Conservation (phyloP, 2,329 filamentous ascomycete species). For the Harringtonia lauricola region DNA sequence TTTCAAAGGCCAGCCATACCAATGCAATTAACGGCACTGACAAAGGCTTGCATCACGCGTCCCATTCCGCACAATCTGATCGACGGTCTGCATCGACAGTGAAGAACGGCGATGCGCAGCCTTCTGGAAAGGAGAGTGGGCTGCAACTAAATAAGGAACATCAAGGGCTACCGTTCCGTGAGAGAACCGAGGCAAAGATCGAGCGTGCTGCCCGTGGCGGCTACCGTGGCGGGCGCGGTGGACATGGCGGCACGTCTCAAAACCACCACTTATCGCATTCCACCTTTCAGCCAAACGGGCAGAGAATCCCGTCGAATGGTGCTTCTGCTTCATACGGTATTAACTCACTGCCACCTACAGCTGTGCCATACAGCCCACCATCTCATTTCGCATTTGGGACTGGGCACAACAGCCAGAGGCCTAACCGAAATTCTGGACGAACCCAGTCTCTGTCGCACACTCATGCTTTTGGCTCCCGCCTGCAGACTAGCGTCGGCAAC, state of each 20-base stretch:
- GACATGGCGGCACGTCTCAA: slow-evolving; percentile 25
- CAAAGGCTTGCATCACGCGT: background rate
- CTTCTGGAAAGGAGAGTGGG: background rate
- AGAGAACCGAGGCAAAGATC: slow-evolving; percentile 25
- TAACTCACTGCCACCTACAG: slow-evolving; percentile 14
- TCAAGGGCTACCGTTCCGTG: slow-evolving; percentile 18
- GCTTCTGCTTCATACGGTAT: slow-evolving; percentile 17
- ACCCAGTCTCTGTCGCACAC: slow-evolving; percentile 6
- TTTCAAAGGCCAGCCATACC: background rate
- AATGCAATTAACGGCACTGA: slow-evolving; percentile 1
- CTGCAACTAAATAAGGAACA: slow-evolving; percentile 11
- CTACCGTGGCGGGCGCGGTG: slow-evolving; percentile 33
- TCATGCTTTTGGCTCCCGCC: background rate
- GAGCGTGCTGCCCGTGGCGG: slow-evolving; percentile 28
- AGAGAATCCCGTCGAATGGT: slow-evolving; percentile 16
- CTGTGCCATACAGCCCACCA: slow-evolving; percentile 32
- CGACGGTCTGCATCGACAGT: slow-evolving; percentile 2
- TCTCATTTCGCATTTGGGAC: slow-evolving; percentile 25
- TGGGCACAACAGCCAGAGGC: slow-evolving; percentile 2
- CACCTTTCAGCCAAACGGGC: slow-evolving; percentile 24
- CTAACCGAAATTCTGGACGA: slow-evolving; percentile 2
- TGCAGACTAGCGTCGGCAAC: slow-evolving; percentile 10
- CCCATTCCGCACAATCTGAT: slow-evolving; percentile 1
- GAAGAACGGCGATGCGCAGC: background rate
- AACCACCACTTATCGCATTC: slow-evolving; percentile 20